Percentiles rank a stretch among this genome's conserved stretches.
Evolutionary conservation across 2,329 filamentous ascomycete species (phyloP).

Genomic region (Tolypocladium endophyticum): DNA sequence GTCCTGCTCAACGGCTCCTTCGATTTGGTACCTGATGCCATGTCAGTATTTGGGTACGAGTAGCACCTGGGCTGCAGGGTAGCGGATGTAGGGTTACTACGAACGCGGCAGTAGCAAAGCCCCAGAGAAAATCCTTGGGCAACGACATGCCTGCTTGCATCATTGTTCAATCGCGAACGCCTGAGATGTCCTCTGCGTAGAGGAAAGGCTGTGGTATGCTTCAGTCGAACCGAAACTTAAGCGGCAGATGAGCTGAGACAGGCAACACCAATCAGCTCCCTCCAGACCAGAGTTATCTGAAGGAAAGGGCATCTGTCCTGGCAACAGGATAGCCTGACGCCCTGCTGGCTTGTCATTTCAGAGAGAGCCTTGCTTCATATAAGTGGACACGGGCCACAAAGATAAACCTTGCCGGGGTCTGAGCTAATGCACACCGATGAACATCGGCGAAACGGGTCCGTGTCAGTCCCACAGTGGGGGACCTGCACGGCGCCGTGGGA

Average conservation of each 20-base stretch:
- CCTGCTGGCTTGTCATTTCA: neutral
- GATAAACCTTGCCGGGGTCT: neutral
- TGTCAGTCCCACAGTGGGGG: neutral
- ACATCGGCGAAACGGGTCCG: neutral
- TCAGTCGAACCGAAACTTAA: neutral
- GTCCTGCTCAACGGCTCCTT: neutral
- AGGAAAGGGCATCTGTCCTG: neutral
- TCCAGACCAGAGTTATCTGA: neutral
- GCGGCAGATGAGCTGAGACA: neutral
- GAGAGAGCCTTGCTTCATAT: neutral
- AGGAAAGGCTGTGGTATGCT: neutral
- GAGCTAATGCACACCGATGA: neutral
- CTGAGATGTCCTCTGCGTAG: neutral
- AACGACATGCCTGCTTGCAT: conserved; percentile 38
- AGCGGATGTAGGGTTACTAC: neutral
- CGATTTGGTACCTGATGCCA: neutral
- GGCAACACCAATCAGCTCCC: neutral
- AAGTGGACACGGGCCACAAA: neutral
- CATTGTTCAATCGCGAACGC: neutral
- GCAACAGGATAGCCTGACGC: neutral
- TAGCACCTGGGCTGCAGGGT: neutral
- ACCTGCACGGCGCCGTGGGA: neutral
- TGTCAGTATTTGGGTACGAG: neutral
- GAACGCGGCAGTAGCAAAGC: conserved; percentile 61
- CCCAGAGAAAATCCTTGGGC: conserved; percentile 64